Percentiles rank a stretch among this genome's conserved stretches.
These are phyloP conservation scores for Phytophthora ohioensis DNA, from an alignment of 352 stramenopile species.

Conservation along the genomic window DNA sequence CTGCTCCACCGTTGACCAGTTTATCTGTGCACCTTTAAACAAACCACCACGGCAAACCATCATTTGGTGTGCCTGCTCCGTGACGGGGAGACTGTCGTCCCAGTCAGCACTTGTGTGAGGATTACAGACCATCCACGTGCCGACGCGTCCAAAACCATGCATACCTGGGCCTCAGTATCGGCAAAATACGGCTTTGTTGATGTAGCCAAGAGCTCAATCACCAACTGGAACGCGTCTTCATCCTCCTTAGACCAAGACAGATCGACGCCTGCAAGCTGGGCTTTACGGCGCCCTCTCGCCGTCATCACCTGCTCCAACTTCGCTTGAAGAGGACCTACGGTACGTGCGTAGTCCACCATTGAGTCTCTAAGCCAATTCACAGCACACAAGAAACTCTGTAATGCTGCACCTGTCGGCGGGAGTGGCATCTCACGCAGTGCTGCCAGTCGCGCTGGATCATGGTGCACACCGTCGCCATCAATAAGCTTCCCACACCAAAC, in stretches of 20 bases:
- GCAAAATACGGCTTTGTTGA: slow-evolving; percentile 8
- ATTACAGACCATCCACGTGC: background rate
- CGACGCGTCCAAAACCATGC: slow-evolving; percentile 5
- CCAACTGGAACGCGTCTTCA: background rate
- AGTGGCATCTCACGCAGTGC: slow-evolving; percentile 11
- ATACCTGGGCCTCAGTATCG: background rate
- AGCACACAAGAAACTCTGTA: slow-evolving; percentile 20
- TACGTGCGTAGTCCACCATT: slow-evolving; percentile 8
- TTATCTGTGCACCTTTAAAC: background rate
- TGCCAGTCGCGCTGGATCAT: slow-evolving; percentile 2
- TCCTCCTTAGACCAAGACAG: slow-evolving; percentile 3
- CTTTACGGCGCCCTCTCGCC: background rate
- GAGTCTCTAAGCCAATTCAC: slow-evolving; percentile 14
- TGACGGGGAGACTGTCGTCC: background rate
- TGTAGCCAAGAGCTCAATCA: background rate
- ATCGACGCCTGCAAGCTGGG: slow-evolving; percentile 3
- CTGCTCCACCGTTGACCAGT: background rate
- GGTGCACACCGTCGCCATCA: slow-evolving; percentile 12
- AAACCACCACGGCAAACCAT: slow-evolving; percentile 1
- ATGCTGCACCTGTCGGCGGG: slow-evolving; percentile 10
- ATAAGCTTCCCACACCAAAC: slow-evolving; percentile 9
- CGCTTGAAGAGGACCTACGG: background rate
- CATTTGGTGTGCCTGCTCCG: background rate
- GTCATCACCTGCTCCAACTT: slow-evolving; percentile 15
- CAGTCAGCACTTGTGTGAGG: background rate